These are phyloP conservation scores for Sporisorium graminicola DNA, from an alignment of 1,284 basidiomycete genomes.

Conservation along the genomic window DNA sequence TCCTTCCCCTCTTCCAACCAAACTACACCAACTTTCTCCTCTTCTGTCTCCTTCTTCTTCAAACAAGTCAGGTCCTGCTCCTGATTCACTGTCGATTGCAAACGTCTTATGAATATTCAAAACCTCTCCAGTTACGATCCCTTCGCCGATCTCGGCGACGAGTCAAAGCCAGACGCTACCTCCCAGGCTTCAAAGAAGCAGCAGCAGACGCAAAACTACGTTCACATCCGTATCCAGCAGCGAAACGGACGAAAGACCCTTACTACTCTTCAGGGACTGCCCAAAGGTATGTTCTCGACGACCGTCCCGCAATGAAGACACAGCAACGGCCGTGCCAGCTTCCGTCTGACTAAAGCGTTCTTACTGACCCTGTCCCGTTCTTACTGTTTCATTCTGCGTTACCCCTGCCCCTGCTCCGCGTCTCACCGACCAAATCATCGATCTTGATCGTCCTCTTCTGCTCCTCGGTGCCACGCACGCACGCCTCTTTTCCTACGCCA, in stretches of 20 bases:
- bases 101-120: constrained; percentile 69
- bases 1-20: neutral
- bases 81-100: constrained; percentile 49
- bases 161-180: constrained; percentile 51
- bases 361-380: neutral
- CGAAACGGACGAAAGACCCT: constrained; percentile 99
- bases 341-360: neutral
- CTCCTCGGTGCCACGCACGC: neutral
- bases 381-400: neutral
- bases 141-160: constrained; percentile 70
- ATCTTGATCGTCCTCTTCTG: neutral
- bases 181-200: constrained; percentile 54
- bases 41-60: constrained; percentile 1
- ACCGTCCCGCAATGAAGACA: neutral
- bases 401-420: neutral
- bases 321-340: neutral
- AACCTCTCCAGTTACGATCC: constrained; percentile 70
- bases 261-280: constrained; percentile 96
- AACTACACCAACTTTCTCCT: constrained; percentile 6
- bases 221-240: constrained; percentile 85
- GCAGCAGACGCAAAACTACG: constrained; percentile 67
- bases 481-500: neutral
- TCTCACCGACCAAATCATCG: neutral
- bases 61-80: constrained; percentile 51
- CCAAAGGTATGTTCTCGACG: constrained; percentile 77